Evolutionary conservation across 2,329 filamentous ascomycete species (phyloP).

Genomic region (Polychaeton citri): DNA sequence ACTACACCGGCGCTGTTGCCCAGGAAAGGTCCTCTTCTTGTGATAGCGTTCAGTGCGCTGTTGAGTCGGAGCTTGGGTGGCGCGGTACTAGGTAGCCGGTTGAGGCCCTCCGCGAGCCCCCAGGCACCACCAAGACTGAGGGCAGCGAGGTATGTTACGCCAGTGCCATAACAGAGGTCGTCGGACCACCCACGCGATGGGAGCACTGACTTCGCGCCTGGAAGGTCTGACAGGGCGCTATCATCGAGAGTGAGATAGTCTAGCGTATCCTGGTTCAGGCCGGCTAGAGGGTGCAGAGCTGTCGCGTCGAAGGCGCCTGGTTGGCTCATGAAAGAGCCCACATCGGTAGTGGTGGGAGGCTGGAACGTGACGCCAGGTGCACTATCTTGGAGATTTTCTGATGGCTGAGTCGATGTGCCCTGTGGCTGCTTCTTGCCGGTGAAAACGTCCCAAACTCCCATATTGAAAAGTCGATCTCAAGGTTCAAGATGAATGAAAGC

Average conservation of each 20-base stretch:
- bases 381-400: slow-evolving; percentile 31
- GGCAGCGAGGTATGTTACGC: slow-evolving; percentile 83
- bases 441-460: slow-evolving; percentile 49
- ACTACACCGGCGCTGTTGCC: slow-evolving; percentile 94
- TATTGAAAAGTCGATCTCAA: slow-evolving; percentile 13
- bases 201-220: slow-evolving; percentile 73
- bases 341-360: slow-evolving; percentile 55
- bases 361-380: slow-evolving; percentile 34
- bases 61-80: slow-evolving; percentile 88
- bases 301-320: slow-evolving; percentile 73
- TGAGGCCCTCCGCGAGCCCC: slow-evolving; percentile 82
- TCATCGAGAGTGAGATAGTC: slow-evolving; percentile 95
- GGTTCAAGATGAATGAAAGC: too few relatives aligned
- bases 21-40: slow-evolving; percentile 81
- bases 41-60: slow-evolving; percentile 87
- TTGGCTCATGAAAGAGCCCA: slow-evolving; percentile 71
- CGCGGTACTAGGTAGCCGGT: slow-evolving; percentile 53
- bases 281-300: slow-evolving; percentile 81
- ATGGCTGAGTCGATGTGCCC: slow-evolving; percentile 24
- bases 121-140: slow-evolving; percentile 76
- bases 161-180: slow-evolving; percentile 94
- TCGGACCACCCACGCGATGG: slow-evolving; percentile 96
- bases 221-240: slow-evolving; percentile 70
- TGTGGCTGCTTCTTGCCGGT: slow-evolving; percentile 42
- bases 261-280: slow-evolving; percentile 80